Evolutionary conservation across 2,329 filamentous ascomycete species (phyloP).

Genomic region (Boeremia exigua): DNA sequence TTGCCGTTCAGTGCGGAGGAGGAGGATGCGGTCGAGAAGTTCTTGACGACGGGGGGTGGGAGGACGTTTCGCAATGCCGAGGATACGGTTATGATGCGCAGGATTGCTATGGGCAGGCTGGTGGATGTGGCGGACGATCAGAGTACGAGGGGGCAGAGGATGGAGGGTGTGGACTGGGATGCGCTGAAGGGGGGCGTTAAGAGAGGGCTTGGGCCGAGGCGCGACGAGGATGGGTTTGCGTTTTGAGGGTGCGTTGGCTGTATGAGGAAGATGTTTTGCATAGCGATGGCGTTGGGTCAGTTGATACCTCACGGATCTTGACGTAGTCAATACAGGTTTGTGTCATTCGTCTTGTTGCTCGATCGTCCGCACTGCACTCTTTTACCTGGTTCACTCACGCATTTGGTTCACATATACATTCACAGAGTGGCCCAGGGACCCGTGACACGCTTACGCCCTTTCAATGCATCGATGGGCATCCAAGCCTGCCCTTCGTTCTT

Average conservation of each 20-base stretch:
- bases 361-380: too few species aligned
- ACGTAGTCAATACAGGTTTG: neutral
- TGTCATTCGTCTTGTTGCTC: too few species aligned
- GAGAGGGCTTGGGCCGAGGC: slow-evolving; percentile 45
- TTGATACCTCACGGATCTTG: neutral
- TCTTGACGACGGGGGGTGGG: slow-evolving; percentile 69
- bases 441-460: too few species aligned
- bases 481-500: too few species aligned
- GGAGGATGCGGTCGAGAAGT: slow-evolving; percentile 76
- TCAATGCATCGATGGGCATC: too few species aligned
- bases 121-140: slow-evolving; percentile 49
- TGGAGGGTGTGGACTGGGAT: slow-evolving; percentile 62
- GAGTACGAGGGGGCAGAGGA: slow-evolving; percentile 50
- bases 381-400: too few species aligned
- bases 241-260: slow-evolving; percentile 7
- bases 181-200: slow-evolving; percentile 45
- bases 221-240: slow-evolving; percentile 28
- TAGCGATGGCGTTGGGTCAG: slow-evolving; percentile 15
- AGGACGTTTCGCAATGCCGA: slow-evolving; percentile 68
- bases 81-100: slow-evolving; percentile 77
- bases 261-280: slow-evolving; percentile 10
- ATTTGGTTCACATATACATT: too few species aligned
- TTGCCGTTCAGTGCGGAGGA: slow-evolving; percentile 74
- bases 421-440: too few species aligned
- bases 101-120: slow-evolving; percentile 70